Evolutionary conservation across 768 basidiomycete species (phyloP).

Genomic region (Leccinellum luteum): DNA sequence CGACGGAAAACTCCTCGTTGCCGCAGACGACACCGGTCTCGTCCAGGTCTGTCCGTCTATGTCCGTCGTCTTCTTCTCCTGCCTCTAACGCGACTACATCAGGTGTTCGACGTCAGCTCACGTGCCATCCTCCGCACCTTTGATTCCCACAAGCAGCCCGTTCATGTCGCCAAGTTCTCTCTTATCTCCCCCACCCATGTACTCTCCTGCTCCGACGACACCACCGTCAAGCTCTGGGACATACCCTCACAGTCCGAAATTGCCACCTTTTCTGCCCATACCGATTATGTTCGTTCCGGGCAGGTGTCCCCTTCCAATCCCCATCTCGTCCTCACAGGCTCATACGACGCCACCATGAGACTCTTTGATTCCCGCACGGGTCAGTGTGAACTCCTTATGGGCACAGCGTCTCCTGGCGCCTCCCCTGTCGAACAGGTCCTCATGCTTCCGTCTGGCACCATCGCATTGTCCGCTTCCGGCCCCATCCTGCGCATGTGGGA

Average conservation of each 20-base stretch:
- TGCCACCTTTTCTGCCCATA: conserved; percentile 78
- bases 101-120: conserved; percentile 93
- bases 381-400: conserved; percentile 82
- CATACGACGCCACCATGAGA: conserved; percentile 89
- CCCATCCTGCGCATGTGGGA: conserved; percentile 96
- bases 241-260: conserved; percentile 83
- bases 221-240: conserved; percentile 92
- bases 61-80: background rate
- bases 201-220: conserved; percentile 95
- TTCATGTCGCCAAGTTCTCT: conserved; percentile 94
- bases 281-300: conserved; percentile 95
- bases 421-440: conserved; percentile 88
- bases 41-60: conserved; percentile 50
- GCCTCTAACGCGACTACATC: conserved; percentile 2
- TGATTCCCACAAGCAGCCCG: conserved; percentile 93
- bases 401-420: conserved; percentile 30
- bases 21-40: conserved; percentile 91
- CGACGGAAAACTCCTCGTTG: conserved; percentile 94
- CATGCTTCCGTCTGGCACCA: conserved; percentile 86
- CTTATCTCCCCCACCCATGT: conserved; percentile 75
- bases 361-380: conserved; percentile 87
- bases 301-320: conserved; percentile 82
- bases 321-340: conserved; percentile 84
- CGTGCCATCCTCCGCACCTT: conserved; percentile 91
- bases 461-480: conserved; percentile 83